Evolutionary conservation across 2,329 filamentous ascomycete genomes (phyloP).

Genomic region (Ceratocystis diversiconidia): DNA sequence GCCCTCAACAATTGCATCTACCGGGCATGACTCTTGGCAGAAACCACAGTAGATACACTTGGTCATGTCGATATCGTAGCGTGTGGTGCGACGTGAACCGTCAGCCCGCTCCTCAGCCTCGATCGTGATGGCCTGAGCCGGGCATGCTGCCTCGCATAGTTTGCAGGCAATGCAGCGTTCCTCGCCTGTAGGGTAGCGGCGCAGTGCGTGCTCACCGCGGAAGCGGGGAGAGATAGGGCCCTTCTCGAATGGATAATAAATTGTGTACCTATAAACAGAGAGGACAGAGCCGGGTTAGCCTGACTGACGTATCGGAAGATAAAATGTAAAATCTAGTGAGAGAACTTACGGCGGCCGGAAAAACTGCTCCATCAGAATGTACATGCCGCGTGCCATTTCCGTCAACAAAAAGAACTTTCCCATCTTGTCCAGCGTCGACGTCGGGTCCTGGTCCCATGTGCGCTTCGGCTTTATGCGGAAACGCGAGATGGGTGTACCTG

Average conservation of each 20-base stretch:
- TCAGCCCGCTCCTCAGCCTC: conserved; percentile 97
- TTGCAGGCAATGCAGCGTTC: conserved; percentile 99
- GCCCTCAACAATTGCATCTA: conserved; percentile 69
- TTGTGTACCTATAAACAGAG: conserved; percentile 62
- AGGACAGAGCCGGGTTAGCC: conserved; percentile 9
- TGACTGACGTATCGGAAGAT: background rate
- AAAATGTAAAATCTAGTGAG: background rate
- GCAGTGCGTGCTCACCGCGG: conserved; percentile 91
- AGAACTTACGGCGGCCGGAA: conserved; percentile 85
- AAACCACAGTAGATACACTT: conserved; percentile 99
- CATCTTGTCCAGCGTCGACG: conserved; percentile 65
- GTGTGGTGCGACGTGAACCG: conserved; percentile 83
- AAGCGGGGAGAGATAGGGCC: conserved; percentile 95
- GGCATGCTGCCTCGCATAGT: conserved; percentile 95
- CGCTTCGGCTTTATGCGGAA: conserved; percentile 64
- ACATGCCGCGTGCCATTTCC: conserved; percentile 97
- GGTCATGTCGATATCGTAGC: conserved; percentile 99
- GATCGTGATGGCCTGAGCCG: conserved; percentile 95
- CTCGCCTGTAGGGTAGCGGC: conserved; percentile 92
- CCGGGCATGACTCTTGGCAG: conserved; percentile 97
- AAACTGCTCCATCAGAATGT: conserved; percentile 92
- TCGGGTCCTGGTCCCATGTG: conserved; percentile 67
- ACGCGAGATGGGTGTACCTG: conserved; percentile 61
- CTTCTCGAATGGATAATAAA: conserved; percentile 98
- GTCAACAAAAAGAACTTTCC: conserved; percentile 91